Evolutionary conservation across 2,329 filamentous ascomycete genomes (phyloP).

Genomic region (Periconia sp.): DNA sequence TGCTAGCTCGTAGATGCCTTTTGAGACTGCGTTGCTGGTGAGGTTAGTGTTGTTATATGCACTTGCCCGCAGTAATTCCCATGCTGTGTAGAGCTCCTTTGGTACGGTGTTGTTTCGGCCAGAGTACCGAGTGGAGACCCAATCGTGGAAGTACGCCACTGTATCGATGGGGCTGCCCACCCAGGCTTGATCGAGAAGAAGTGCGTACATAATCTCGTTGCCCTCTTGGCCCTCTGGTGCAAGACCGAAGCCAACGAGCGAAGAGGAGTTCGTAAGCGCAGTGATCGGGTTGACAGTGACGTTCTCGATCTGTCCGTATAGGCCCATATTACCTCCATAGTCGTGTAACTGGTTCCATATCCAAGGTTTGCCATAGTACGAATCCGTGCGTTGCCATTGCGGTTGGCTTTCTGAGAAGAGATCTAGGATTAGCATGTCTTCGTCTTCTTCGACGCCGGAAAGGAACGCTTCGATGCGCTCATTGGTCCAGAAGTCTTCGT

Average conservation of each 20-base stretch:
- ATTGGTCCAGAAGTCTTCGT: conserved; percentile 52
- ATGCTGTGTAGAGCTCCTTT: conserved; percentile 49
- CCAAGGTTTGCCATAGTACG: conserved; percentile 60
- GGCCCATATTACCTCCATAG: conserved; percentile 57
- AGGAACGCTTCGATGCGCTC: conserved; percentile 58
- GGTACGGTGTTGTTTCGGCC: conserved; percentile 17
- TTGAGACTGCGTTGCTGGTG: conserved; percentile 49
- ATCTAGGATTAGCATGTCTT: conserved; percentile 59
- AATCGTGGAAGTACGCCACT: conserved; percentile 52
- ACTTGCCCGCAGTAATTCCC: conserved; percentile 53
- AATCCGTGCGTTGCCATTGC: conserved; percentile 58
- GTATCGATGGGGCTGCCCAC: conserved; percentile 52
- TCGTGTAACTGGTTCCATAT: conserved; percentile 61
- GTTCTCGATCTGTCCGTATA: conserved; percentile 59
- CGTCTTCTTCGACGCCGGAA: conserved; percentile 50
- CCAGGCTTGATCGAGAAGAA: conserved; percentile 61
- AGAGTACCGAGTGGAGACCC: conserved; percentile 53
- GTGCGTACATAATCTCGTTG: conserved; percentile 60
- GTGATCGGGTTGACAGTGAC: conserved; percentile 55
- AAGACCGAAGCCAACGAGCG: conserved; percentile 56
- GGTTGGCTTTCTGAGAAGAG: conserved; percentile 58
- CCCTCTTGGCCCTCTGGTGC: conserved; percentile 60
- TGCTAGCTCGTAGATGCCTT: conserved; percentile 55
- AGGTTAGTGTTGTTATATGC: conserved; percentile 59
- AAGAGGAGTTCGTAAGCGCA: conserved; percentile 50